Evolutionary conservation across 345 rosid genomes (phyloP).

Genomic region (Salix purpurea): DNA sequence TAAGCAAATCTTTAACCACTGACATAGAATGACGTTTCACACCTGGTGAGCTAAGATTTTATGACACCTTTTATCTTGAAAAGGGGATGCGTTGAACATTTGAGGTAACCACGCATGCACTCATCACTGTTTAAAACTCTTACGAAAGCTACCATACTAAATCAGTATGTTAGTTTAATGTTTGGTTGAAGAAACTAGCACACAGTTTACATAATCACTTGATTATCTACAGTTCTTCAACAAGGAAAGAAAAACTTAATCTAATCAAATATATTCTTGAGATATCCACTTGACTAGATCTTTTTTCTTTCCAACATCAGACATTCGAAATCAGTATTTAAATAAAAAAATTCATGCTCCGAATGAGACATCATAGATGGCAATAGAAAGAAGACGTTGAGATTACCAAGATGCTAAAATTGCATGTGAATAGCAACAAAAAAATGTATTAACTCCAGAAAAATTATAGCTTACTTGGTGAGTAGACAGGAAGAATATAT

Average conservation of each 20-base stretch:
- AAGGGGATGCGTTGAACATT: background rate
- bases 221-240: background rate
- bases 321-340: background rate
- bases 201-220: background rate
- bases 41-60: background rate
- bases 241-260: background rate
- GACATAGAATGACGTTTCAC: background rate
- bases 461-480: constrained; percentile 58
- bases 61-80: background rate
- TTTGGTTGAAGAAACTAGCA: background rate
- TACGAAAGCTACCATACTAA: background rate
- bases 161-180: background rate
- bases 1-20: background rate
- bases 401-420: background rate
- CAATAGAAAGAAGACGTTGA: background rate
- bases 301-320: background rate
- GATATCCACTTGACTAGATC: background rate
- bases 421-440: background rate
- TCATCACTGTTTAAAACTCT: background rate
- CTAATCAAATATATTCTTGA: background rate
- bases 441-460: background rate
- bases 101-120: background rate
- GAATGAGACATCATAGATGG: background rate
- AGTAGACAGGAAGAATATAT: constrained; percentile 83
- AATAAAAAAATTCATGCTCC: background rate